phyloP scores from a whole-genome alignment of 495 filamentous ascomycete genomes.

The Poronia punctata region DNA sequence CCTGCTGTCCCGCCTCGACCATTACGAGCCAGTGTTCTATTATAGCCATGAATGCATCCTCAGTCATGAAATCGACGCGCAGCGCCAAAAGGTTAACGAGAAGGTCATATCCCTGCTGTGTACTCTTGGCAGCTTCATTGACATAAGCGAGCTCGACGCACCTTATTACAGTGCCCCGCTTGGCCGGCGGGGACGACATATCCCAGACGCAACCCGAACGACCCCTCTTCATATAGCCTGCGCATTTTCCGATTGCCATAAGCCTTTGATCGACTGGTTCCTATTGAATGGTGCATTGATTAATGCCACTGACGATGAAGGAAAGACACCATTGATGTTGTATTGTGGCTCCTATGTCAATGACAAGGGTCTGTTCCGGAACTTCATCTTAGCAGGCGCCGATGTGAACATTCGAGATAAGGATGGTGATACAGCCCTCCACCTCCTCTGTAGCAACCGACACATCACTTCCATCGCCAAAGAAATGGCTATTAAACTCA shows the following conservation, averaged over 20 bases:
- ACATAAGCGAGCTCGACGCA: not conserved
- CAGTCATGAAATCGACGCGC: not conserved
- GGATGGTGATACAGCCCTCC: not conserved
- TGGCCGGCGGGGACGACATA: not conserved
- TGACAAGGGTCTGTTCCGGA: not conserved
- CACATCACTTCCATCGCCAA: not conserved
- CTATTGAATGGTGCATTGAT: not conserved
- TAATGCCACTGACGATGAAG: not conserved
- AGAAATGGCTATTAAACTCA: slow-evolving; percentile 1
- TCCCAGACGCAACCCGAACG: not conserved
- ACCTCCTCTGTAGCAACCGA: not conserved
- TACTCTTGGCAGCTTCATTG: not conserved
- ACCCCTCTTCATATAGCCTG: slow-evolving; percentile 1
- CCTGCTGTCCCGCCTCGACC: not conserved
- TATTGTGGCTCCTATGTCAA: not conserved
- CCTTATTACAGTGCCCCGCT: not conserved
- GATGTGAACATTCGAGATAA: not conserved
- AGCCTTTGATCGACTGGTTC: slow-evolving; percentile 3
- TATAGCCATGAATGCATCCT: not conserved
- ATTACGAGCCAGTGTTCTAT: not conserved
- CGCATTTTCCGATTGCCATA: not conserved
- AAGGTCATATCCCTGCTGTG: not conserved
- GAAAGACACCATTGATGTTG: slow-evolving; percentile 1
- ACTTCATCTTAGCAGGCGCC: not conserved
- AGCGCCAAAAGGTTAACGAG: not conserved